phyloP scores from a whole-genome alignment of 495 filamentous ascomycete genomes.

The Echria macrotheca region DNA sequence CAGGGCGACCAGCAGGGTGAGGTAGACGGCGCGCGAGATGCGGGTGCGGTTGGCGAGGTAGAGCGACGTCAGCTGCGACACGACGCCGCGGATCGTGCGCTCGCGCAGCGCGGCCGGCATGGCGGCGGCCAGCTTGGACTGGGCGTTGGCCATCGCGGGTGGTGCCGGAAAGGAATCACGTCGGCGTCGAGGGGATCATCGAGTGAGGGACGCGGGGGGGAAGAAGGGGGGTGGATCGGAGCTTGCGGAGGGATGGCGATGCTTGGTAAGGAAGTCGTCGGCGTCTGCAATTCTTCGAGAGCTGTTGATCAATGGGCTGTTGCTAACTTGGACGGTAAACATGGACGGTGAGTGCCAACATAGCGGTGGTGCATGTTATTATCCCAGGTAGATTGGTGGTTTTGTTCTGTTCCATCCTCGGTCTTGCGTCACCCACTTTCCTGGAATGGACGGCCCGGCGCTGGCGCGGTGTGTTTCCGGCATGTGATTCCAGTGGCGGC shows the following conservation, averaged over 20 bases:
- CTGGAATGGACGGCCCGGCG: slow-evolving; percentile 17
- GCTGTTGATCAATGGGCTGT: neutral
- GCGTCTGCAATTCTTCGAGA: too few relatives aligned
- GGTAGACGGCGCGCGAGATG: slow-evolving; percentile 86
- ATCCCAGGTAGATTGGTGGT: too few relatives aligned
- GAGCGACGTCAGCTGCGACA: slow-evolving; percentile 64
- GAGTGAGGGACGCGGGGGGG: slow-evolving; percentile 5
- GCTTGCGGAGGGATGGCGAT: too few relatives aligned
- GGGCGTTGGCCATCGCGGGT: slow-evolving; percentile 59
- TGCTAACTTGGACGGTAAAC: neutral
- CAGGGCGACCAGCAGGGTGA: slow-evolving; percentile 84
- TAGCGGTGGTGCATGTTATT: neutral
- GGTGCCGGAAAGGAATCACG: slow-evolving; percentile 2
- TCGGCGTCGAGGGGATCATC: slow-evolving; percentile 13
- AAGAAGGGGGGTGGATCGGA: neutral
- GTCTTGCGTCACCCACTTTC: slow-evolving; percentile 32
- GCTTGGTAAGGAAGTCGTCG: too few relatives aligned
- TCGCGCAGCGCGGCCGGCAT: slow-evolving; percentile 49
- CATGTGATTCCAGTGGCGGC: slow-evolving; percentile 28
- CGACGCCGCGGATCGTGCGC: slow-evolving; percentile 64
- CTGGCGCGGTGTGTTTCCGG: slow-evolving; percentile 1
- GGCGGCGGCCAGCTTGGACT: slow-evolving; percentile 70
- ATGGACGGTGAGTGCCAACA: neutral
- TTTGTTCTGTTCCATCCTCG: slow-evolving; percentile 15
- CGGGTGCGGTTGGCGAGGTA: slow-evolving; percentile 83